phyloP scores from a whole-genome alignment of 805 yeast species.

The Metschnikowia continentalis region DNA sequence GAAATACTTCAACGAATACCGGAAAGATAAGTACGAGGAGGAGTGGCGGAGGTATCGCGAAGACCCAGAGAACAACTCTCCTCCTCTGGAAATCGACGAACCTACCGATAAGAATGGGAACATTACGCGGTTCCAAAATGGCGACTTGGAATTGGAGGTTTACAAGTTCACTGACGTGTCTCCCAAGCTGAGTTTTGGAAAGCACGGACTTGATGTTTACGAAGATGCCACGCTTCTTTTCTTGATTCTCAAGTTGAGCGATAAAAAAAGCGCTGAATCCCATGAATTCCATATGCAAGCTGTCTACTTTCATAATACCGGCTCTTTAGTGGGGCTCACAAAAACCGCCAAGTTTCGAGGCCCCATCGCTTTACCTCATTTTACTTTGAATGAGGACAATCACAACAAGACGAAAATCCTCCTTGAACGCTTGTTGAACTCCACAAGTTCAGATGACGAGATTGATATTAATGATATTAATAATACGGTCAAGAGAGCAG shows the following conservation, averaged over 20 bases:
- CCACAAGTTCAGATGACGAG: constrained; percentile 37
- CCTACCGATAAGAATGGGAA: constrained; percentile 24
- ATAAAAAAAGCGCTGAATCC: constrained; percentile 45
- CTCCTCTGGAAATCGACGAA: constrained; percentile 15
- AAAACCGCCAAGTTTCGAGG: constrained; percentile 64
- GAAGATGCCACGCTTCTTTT: constrained; percentile 35
- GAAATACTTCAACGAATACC: constrained; percentile 26
- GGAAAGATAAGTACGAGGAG: constrained; percentile 22
- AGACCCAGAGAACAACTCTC: constrained; percentile 23
- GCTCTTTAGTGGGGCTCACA: constrained; percentile 56
- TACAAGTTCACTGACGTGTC: constrained; percentile 22
- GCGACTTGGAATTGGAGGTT: constrained; percentile 25
- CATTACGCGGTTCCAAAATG: constrained; percentile 22
- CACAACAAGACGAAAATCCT: constrained; percentile 46
- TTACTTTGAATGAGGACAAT: constrained; percentile 37
- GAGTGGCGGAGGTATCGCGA: constrained; percentile 25
- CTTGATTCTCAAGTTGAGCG: constrained; percentile 30
- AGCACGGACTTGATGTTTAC: constrained; percentile 10
- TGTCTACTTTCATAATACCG: constrained; percentile 61
- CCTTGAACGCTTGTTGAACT: constrained; percentile 41
- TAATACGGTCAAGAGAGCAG: constrained; percentile 27
- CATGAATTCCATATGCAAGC: constrained; percentile 54
- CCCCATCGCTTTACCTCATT: constrained; percentile 56
- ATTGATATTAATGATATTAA: constrained; percentile 37
- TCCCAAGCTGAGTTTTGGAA: constrained; percentile 18